Base-by-base conservation (phyloP, 75 land plant genomes). In the Ceratopteris richardii region DNA sequence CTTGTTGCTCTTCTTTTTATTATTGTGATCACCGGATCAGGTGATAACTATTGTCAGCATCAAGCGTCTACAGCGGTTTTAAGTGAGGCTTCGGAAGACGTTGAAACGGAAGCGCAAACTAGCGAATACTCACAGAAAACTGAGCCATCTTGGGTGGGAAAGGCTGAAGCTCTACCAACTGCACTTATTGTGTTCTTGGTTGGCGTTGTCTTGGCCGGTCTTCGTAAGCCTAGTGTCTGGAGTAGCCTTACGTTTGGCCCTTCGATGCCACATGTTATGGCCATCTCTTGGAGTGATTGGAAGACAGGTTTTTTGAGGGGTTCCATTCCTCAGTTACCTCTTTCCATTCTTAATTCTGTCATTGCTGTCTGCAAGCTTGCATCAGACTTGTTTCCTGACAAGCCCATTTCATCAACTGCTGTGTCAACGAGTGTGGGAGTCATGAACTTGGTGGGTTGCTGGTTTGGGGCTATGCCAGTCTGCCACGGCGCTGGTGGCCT, bases 401-500 rank as follows among this genome's bases (percentile, higher is more conserved):
- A 74, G 54, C 67, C 48, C 9, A 68, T 78, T 21, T 74, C 86
- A 6, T 82, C 85, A 19, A 66, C 74, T 24, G 44, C 54, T 7
- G 96, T 86, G 10, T 86, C 91, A 13, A 61, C 80, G 19, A 85
- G 87, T 50, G 91, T 90, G 24, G 96, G 91, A 21, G 22, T 70
- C 1, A 86, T 90, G 96, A 90, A 86, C 39, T 46, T 81, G 56
- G 76, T 83, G 27, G 96, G 91, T 3, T 86, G 91, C 53, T 86
- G 91, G 91, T 83, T 86, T 59, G 91, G 91, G 0, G 85, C 85
- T 10, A 81, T 90, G 90, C 96, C 87, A 7, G 78, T 79, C 17
- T 90, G 96, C 74, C 96, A 90, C 57, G 96, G 96, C 9, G 90
- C 90, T 0, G 96, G 96, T 0, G 96, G 96, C 1, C 62, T 90